Conservation (phyloP, 2,329 filamentous ascomycete genomes). For the Fusarium sp. region DNA sequence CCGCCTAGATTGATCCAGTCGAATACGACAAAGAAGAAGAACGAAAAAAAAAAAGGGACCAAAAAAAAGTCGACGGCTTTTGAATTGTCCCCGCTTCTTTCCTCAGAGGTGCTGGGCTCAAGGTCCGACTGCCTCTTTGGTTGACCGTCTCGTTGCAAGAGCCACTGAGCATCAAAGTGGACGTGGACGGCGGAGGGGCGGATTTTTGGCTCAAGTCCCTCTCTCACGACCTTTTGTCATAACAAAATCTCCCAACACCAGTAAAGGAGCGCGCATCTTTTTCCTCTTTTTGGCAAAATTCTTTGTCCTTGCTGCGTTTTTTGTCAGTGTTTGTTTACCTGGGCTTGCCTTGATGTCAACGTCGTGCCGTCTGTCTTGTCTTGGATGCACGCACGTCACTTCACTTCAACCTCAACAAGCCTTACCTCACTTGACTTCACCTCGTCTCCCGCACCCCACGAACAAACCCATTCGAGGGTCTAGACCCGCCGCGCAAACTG, state of each 20-base stretch:
- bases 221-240: slow-evolving; percentile 28
- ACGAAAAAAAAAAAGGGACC: background rate
- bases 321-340: background rate
- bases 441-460: slow-evolving; percentile 15
- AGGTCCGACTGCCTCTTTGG: slow-evolving; percentile 22
- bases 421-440: slow-evolving; percentile 26
- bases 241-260: slow-evolving; percentile 14
- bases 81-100: slow-evolving; percentile 30
- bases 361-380: slow-evolving; percentile 7
- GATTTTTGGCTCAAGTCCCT: slow-evolving; percentile 24
- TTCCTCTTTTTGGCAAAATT: background rate
- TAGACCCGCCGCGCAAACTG: slow-evolving; percentile 3
- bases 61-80: background rate
- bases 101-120: background rate
- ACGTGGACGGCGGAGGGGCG: slow-evolving; percentile 34
- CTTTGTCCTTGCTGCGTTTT: background rate
- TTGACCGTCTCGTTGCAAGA: slow-evolving; percentile 34
- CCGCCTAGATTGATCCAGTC: slow-evolving; percentile 1
- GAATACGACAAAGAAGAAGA: background rate
- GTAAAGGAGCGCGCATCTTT: slow-evolving; percentile 4
- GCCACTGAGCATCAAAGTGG: slow-evolving; percentile 34
- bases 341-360: background rate
- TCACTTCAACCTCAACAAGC: slow-evolving; percentile 26
- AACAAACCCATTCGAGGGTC: slow-evolving; percentile 1
- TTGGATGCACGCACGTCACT: slow-evolving; percentile 35